phyloP scores from a whole-genome alignment of 345 rosid species.

The Erodium maritimum region DNA sequence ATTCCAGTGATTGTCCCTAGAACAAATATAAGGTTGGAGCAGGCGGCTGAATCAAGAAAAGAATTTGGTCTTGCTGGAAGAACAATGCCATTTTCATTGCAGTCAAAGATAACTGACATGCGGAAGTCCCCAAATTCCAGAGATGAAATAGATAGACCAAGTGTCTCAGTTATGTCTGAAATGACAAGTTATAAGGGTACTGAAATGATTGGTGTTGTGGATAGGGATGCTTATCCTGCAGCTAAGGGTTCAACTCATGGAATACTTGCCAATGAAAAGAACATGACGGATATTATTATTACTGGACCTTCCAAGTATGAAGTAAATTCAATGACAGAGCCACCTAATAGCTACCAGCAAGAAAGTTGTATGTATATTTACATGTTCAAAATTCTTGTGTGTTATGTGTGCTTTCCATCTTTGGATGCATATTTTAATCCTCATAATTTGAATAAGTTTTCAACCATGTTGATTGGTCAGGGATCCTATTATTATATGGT shows the following conservation, averaged over 20 bases:
- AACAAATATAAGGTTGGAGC: slow-evolving; percentile 47
- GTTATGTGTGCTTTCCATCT: neutral
- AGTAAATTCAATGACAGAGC: slow-evolving; percentile 35
- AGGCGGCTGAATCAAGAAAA: slow-evolving; percentile 56
- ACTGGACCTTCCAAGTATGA: slow-evolving; percentile 34
- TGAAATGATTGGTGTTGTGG: slow-evolving; percentile 29
- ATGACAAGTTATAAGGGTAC: slow-evolving; percentile 29
- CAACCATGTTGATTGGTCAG: neutral
- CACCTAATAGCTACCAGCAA: slow-evolving; percentile 38
- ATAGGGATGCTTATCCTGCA: slow-evolving; percentile 29
- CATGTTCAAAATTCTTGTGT: neutral
- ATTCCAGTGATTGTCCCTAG: slow-evolving; percentile 80
- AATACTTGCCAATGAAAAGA: slow-evolving; percentile 41
- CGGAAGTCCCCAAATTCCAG: slow-evolving; percentile 47
- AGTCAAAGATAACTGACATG: slow-evolving; percentile 53
- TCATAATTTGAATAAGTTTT: neutral
- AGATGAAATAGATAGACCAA: slow-evolving; percentile 49
- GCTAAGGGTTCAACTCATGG: slow-evolving; percentile 36
- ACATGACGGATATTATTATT: slow-evolving; percentile 40
- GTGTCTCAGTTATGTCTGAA: slow-evolving; percentile 32
- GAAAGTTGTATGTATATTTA: slow-evolving; percentile 46
- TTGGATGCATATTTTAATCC: neutral
- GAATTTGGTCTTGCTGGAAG: slow-evolving; percentile 69
- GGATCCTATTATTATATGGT: neutral
- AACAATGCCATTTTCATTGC: slow-evolving; percentile 96